Evolutionary conservation across 805 yeast species (phyloP).

Genomic region (Brettanomyces custersianus): DNA sequence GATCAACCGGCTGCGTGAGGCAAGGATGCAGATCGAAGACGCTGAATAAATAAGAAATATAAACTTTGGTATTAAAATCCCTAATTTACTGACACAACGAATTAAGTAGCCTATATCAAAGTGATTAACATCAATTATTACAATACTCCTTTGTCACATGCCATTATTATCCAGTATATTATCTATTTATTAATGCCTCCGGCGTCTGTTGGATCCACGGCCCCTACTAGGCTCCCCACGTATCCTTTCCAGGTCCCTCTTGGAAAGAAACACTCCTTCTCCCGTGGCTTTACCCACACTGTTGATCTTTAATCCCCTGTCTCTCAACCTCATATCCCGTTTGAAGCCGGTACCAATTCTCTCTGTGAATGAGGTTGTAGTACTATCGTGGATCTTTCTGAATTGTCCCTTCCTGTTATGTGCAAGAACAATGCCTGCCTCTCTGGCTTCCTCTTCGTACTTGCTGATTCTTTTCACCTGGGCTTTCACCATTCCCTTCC

Average conservation of each 20-base stretch:
- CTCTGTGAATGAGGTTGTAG: constrained; percentile 41
- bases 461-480: constrained; percentile 42
- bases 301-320: constrained; percentile 71
- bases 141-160: no score
- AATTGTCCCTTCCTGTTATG: constrained; percentile 59
- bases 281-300: constrained; percentile 70
- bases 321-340: constrained; percentile 35
- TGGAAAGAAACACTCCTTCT: constrained; percentile 68
- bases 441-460: constrained; percentile 70
- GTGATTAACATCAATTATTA: no score
- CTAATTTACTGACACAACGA: no score
- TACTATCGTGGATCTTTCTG: constrained; percentile 46
- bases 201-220: no score
- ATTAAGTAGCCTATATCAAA: no score
- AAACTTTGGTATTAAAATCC: constrained; percentile 1
- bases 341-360: constrained; percentile 41
- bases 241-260: constrained; percentile 51
- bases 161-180: no score
- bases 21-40: constrained; percentile 28
- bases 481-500: constrained; percentile 72
- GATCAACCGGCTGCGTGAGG: constrained; percentile 46
- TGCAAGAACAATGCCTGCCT: constrained; percentile 85
- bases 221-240: background rate
- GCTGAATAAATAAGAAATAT: background rate
- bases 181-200: no score